Percentiles rank a stretch among this genome's conserved stretches.
Evolutionary conservation across 1,139 yeast species (phyloP).

Genomic region (Taphrina wiesneri): DNA sequence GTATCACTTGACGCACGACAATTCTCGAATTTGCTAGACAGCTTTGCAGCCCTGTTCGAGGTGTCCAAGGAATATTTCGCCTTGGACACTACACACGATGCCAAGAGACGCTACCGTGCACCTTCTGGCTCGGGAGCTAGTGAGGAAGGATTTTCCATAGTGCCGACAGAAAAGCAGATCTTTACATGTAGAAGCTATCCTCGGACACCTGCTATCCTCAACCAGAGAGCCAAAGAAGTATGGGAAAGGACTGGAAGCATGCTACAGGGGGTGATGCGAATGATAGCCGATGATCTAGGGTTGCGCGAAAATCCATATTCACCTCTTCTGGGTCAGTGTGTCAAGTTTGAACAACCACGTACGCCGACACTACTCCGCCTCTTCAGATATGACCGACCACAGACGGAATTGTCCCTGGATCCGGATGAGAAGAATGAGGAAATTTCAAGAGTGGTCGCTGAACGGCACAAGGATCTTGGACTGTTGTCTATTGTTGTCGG

Average conservation of each 20-base stretch:
- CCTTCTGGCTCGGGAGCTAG: slow-evolving; percentile 11
- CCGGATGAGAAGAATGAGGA: neutral
- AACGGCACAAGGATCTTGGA: slow-evolving; percentile 15
- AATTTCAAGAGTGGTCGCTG: neutral
- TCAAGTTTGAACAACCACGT: neutral
- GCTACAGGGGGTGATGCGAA: neutral
- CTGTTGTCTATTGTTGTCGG: slow-evolving; percentile 17
- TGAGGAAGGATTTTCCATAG: slow-evolving; percentile 9
- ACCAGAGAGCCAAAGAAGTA: neutral
- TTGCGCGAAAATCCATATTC: neutral
- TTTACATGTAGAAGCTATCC: slow-evolving; percentile 3
- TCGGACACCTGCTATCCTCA: neutral
- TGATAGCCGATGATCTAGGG: neutral
- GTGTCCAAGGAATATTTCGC: slow-evolving; percentile 13
- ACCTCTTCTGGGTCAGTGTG: slow-evolving; percentile 4
- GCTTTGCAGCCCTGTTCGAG: neutral
- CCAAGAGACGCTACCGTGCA: neutral
- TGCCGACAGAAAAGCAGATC: slow-evolving; percentile 14
- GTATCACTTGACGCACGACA: neutral
- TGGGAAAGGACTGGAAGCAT: slow-evolving; percentile 6
- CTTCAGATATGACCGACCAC: slow-evolving; percentile 18
- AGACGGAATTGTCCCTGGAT: neutral
- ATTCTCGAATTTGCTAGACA: neutral
- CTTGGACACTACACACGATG: neutral
- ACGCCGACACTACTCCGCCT: slow-evolving; percentile 13